A percentile compares a stretch with the other conserved stretches of the same genome.
Evolutionary conservation across 177 flowering plant species (phyloP).

Genomic region (Vitis hybrid): DNA sequence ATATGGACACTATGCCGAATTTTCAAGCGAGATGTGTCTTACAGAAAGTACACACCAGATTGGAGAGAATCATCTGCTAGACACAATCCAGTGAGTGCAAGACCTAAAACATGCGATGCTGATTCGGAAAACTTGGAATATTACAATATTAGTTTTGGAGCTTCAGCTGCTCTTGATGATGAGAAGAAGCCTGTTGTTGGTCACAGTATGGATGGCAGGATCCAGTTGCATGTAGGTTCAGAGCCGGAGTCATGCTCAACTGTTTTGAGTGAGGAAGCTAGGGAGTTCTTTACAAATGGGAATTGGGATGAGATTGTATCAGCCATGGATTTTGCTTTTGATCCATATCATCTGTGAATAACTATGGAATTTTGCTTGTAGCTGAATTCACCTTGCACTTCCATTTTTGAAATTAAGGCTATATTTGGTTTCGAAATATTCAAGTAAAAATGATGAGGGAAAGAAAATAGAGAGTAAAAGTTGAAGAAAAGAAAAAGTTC

Average conservation of each 20-base stretch:
- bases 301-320: constrained; percentile 41
- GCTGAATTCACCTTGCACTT: too few relatives aligned
- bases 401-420: too few relatives aligned
- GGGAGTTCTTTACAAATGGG: constrained; percentile 17
- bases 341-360: background rate
- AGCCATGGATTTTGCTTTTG: constrained; percentile 19
- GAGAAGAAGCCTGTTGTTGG: background rate
- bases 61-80: constrained; percentile 11
- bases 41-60: constrained; percentile 28
- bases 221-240: background rate
- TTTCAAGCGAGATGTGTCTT: constrained; percentile 28
- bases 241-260: background rate
- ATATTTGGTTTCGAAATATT: too few relatives aligned
- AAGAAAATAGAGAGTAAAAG: too few relatives aligned
- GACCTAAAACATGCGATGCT: constrained; percentile 29
- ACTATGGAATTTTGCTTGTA: too few relatives aligned
- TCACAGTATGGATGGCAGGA: background rate
- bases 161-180: background rate
- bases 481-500: too few relatives aligned
- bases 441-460: too few relatives aligned
- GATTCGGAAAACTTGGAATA: constrained; percentile 23
- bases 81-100: constrained; percentile 7
- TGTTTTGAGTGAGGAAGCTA: constrained; percentile 11
- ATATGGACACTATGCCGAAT: constrained; percentile 60
- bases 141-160: constrained; percentile 9